Conservation (phyloP, 2,329 filamentous ascomycete genomes). For the Fusarium temperatum region DNA sequence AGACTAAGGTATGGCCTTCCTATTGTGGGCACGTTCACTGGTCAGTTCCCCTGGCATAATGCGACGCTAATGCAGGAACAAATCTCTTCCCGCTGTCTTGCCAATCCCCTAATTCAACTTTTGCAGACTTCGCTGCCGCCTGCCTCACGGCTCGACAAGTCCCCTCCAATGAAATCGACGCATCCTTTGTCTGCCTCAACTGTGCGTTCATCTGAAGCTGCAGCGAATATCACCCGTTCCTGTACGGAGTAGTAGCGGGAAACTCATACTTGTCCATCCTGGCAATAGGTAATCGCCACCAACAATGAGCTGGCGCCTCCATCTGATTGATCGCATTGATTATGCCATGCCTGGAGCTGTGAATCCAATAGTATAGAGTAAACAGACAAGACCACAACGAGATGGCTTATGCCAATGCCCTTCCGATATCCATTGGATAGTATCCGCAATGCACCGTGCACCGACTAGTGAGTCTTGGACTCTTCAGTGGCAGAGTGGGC, state of each 20-base stretch:
- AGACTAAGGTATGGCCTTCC: slow-evolving; percentile 6
- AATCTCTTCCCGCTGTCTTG: slow-evolving; percentile 30
- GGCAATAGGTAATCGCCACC: background rate
- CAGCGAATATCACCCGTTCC: background rate
- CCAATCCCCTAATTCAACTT: slow-evolving; percentile 11
- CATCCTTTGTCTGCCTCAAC: slow-evolving; percentile 1
- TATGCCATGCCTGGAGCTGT: background rate
- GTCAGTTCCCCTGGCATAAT: slow-evolving; percentile 29
- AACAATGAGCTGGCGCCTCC: background rate
- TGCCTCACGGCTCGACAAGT: background rate
- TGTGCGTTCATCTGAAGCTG: slow-evolving; percentile 3
- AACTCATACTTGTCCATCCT: background rate
- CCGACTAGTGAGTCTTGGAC: background rate
- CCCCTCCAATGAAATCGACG: slow-evolving; percentile 9
- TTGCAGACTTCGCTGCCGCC: background rate
- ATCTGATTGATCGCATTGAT: background rate
- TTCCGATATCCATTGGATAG: background rate
- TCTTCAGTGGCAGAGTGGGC: background rate
- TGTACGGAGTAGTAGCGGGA: background rate
- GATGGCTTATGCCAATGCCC: background rate
- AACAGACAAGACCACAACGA: background rate
- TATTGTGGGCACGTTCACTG: slow-evolving; percentile 12
- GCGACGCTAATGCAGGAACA: slow-evolving; percentile 44
- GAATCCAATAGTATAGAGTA: background rate
- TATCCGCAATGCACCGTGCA: background rate